These are phyloP conservation scores for Hypholoma fasciculare DNA, from an alignment of 768 basidiomycete species.

Conservation along the genomic window DNA sequence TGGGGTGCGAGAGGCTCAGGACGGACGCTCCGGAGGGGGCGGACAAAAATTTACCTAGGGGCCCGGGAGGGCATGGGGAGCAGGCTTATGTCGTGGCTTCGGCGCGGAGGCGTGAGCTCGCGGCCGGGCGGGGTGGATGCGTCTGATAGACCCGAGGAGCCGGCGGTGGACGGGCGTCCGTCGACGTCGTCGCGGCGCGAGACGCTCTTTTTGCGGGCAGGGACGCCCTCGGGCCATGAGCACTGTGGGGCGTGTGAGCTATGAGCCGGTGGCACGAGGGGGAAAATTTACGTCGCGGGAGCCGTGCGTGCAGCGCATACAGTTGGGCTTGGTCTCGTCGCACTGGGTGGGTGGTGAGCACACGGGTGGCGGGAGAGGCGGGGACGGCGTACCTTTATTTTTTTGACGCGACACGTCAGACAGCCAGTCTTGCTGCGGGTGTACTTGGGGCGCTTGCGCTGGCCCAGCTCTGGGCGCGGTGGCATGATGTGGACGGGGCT, in stretches of 20 bases:
- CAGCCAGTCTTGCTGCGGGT: slow-evolving; percentile 95
- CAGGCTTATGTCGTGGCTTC: slow-evolving; percentile 42
- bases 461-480: slow-evolving; percentile 48
- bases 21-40: slow-evolving; percentile 5
- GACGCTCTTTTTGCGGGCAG: slow-evolving; percentile 65
- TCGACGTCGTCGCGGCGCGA: slow-evolving; percentile 60
- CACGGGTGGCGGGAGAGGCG: neutral
- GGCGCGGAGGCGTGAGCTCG: slow-evolving; percentile 62
- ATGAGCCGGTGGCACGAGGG: slow-evolving; percentile 3
- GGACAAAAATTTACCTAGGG: slow-evolving; percentile 32
- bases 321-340: slow-evolving; percentile 87
- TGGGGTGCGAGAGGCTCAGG: slow-evolving; percentile 14
- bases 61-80: slow-evolving; percentile 42
- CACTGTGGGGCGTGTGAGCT: slow-evolving; percentile 45
- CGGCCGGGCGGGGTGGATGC: slow-evolving; percentile 72
- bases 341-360: slow-evolving; percentile 48
- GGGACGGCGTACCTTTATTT: slow-evolving; percentile 75
- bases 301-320: slow-evolving; percentile 83
- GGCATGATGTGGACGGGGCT: slow-evolving; percentile 49
- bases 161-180: slow-evolving; percentile 72
- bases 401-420: slow-evolving; percentile 89
- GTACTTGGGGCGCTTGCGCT: slow-evolving; percentile 88
- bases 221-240: slow-evolving; percentile 83
- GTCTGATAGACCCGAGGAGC: slow-evolving; percentile 71
- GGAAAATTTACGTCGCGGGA: slow-evolving; percentile 64